These are phyloP conservation scores for Rhodotorula sp. DNA, from an alignment of 1,284 basidiomycete species.

Conservation along the genomic window DNA sequence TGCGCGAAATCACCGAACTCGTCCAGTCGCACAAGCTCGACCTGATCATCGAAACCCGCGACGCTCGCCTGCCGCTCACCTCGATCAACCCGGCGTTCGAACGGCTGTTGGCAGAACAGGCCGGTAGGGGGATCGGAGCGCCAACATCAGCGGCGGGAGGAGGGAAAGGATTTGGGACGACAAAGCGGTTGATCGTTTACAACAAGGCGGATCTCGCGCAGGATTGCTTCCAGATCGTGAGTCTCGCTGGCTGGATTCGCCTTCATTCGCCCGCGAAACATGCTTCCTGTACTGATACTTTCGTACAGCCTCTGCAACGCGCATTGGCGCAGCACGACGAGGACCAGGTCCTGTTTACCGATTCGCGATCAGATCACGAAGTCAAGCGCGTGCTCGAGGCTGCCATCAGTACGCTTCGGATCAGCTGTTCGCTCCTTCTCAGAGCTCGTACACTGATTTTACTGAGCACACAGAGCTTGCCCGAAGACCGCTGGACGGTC, in stretches of 20 bases:
- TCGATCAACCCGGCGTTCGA: slow-evolving; percentile 89
- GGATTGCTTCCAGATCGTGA: slow-evolving; percentile 75
- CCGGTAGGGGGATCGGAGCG: slow-evolving; percentile 8
- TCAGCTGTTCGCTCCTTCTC: background rate
- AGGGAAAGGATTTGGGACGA: slow-evolving; percentile 11
- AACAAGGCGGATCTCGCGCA: slow-evolving; percentile 92
- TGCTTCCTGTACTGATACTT: slow-evolving; percentile 4
- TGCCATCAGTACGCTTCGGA: slow-evolving; percentile 50
- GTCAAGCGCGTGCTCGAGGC: slow-evolving; percentile 53
- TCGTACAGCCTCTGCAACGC: slow-evolving; percentile 50
- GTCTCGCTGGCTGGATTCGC: slow-evolving; percentile 41
- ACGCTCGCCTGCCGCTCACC: slow-evolving; percentile 87
- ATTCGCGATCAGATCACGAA: slow-evolving; percentile 54
- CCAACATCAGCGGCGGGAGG: background rate
- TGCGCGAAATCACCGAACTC: slow-evolving; percentile 70
- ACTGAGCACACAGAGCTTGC: slow-evolving; percentile 13
- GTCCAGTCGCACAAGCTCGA: slow-evolving; percentile 68
- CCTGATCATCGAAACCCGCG: slow-evolving; percentile 90
- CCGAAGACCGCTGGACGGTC: slow-evolving; percentile 29
- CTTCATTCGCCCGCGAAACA: background rate
- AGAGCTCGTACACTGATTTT: too few species aligned
- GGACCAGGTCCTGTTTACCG: slow-evolving; percentile 56
- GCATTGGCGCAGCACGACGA: slow-evolving; percentile 53
- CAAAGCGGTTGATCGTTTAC: slow-evolving; percentile 79
- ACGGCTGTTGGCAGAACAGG: slow-evolving; percentile 52